Conservation (phyloP, 2,329 filamentous ascomycete species). For the Exophiala viscosa region DNA sequence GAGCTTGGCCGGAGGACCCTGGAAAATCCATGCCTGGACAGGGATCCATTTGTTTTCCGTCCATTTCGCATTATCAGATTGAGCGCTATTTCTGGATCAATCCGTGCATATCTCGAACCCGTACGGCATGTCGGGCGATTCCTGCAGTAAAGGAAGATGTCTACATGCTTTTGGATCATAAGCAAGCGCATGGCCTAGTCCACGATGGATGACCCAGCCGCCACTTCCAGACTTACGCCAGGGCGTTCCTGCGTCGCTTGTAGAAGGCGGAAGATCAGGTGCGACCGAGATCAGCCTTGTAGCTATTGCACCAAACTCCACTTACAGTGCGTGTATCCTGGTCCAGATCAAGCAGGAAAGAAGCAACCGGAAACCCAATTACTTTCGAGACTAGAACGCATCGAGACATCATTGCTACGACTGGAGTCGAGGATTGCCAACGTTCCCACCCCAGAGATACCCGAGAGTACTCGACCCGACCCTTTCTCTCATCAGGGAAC, state of each 20-base stretch:
- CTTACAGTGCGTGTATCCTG: conserved; percentile 33
- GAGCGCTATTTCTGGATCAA: too few species aligned
- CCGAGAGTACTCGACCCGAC: not conserved
- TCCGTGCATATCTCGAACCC: too few species aligned
- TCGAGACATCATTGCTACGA: conserved; percentile 7
- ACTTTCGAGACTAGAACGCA: conserved; percentile 5
- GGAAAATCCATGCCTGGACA: too few species aligned
- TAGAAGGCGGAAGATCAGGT: conserved; percentile 71
- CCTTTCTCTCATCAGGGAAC: not conserved
- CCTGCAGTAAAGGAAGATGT: too few species aligned
- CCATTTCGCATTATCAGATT: too few species aligned
- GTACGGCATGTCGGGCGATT: too few species aligned
- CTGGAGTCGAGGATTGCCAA: conserved; percentile 1
- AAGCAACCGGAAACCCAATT: conserved; percentile 3
- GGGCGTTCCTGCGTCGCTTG: conserved; percentile 61
- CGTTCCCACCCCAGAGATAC: not conserved
- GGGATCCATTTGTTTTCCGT: too few species aligned
- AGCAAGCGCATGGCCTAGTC: too few species aligned
- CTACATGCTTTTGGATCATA: too few species aligned
- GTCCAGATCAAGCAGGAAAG: conserved; percentile 24
- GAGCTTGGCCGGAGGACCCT: too few species aligned
- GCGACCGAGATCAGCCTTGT: conserved; percentile 70
- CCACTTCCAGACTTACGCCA: not conserved
- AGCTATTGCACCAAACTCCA: conserved; percentile 51
- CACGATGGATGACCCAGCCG: too few species aligned